Conservation (phyloP, 306 rosid genomes). For the Vigna nakashimae region DNA sequence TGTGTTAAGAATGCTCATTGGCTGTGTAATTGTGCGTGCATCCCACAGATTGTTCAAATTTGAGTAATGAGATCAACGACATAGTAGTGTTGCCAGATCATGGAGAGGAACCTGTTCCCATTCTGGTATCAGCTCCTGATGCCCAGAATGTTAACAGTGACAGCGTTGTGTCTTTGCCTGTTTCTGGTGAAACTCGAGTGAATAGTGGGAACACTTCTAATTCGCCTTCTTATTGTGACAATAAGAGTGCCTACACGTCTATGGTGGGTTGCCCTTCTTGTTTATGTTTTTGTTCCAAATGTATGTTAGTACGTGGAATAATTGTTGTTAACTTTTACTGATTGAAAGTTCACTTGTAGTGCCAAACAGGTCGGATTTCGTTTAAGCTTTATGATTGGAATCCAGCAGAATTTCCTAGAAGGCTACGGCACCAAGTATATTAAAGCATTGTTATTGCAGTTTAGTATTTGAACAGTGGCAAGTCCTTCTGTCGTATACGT, state of each 20-base stretch:
- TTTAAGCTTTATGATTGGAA: slow-evolving; percentile 99
- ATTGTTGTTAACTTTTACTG: slow-evolving; percentile 39
- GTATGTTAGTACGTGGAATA: slow-evolving; percentile 1
- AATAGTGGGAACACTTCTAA: slow-evolving; percentile 62
- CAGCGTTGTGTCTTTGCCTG: slow-evolving; percentile 52
- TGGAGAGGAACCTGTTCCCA: slow-evolving; percentile 62
- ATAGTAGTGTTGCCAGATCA: slow-evolving; percentile 56
- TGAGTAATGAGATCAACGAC: slow-evolving; percentile 58
- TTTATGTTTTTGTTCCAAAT: slow-evolving; percentile 18
- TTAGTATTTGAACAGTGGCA: slow-evolving; percentile 62
- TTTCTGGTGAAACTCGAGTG: slow-evolving; percentile 66
- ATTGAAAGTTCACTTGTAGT: slow-evolving; percentile 70
- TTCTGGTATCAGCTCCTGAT: slow-evolving; percentile 54
- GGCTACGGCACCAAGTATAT: slow-evolving; percentile 98
- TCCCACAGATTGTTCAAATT: slow-evolving; percentile 63
- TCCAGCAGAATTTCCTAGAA: slow-evolving; percentile 98
- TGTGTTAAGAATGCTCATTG: slow-evolving; percentile 32
- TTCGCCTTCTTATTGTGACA: slow-evolving; percentile 67
- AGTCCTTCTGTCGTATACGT: slow-evolving; percentile 26
- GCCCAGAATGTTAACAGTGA: slow-evolving; percentile 56
- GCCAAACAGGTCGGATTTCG: slow-evolving; percentile 97
- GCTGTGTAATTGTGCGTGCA: slow-evolving; percentile 6
- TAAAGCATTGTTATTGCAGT: slow-evolving; percentile 75
- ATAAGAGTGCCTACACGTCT: slow-evolving; percentile 80
- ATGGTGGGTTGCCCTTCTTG: slow-evolving; percentile 61